Evolutionary conservation across 306 rosid genomes (phyloP), one percentile per base, ranked within the genome.

Genomic region (Luffa aegyptiaca): DNA sequence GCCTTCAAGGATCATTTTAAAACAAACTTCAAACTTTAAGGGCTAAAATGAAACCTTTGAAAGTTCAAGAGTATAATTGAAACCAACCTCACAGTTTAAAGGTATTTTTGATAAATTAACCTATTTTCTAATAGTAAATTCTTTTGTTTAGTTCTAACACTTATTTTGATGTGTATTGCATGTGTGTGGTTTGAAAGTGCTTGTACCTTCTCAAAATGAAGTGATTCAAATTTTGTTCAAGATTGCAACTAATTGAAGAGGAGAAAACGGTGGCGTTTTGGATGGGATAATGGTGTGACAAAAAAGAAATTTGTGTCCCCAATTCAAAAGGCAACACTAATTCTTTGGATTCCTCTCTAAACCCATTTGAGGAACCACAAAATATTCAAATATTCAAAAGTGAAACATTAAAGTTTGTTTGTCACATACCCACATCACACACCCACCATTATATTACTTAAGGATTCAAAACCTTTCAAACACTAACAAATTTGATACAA

Each of bases 381-480:
- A 39, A 66, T 66, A 64, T 64, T 64, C 70, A 59, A 66, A 66
- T 66, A 69, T n/a, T 69, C 37, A 69, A 69, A 69, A 69, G 75
- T n/a, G 55, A 69, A 69, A 44, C 75, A 69, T n/a, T 44, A 69
- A 69, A 69, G 75, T 69, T 69, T 44, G 75, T 44, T 44, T 69
- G 75, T 44, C 55, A 42, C 69, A 61, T 39, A 61, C 17, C 17
- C 66, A 61, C 39, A 61, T 17, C 65, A 1, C 74, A 59, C 35
- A 58, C 36, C 36, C 65, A 21, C 65, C 36, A 26, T 59, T 59
- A 21, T 59, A 59, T 21, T 59, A 26, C 6, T 59, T 56, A 26
- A 26, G 51, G 51, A 14, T 68, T 68, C 51, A 8, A 66, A 69
- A 44, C 53, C 35, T 41, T 68, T 68, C 74, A n/a, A 68, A 4